These are phyloP conservation scores for Claviceps sp. DNA, from an alignment of 2,329 filamentous ascomycete genomes.

Conservation along the genomic window DNA sequence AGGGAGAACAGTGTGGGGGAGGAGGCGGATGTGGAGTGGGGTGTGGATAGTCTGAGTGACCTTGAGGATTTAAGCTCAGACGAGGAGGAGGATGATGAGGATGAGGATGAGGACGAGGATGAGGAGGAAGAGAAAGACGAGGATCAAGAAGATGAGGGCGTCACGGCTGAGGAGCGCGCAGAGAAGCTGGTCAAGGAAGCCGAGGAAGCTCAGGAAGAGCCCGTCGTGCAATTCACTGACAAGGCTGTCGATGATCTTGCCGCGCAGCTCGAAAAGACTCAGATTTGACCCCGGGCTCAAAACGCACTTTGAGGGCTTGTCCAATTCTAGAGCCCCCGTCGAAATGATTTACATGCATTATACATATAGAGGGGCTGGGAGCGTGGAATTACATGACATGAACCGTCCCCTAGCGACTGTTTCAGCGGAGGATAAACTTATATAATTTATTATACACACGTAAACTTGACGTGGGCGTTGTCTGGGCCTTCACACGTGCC, in stretches of 20 bases:
- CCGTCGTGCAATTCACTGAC: conserved; percentile 56
- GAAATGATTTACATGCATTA: neutral
- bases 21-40: conserved; percentile 61
- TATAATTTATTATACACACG: no score
- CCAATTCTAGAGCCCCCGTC: no score
- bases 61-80: conserved; percentile 64
- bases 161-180: conserved; percentile 47
- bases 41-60: conserved; percentile 74
- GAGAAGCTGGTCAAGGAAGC: conserved; percentile 59
- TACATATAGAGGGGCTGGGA: conserved; percentile 7
- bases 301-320: no score
- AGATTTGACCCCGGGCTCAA: conserved; percentile 23
- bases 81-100: conserved; percentile 55
- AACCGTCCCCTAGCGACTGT: conserved; percentile 2
- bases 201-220: conserved; percentile 59
- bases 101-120: conserved; percentile 36
- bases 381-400: conserved; percentile 13
- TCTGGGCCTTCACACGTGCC: no score
- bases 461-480: no score
- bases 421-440: no score
- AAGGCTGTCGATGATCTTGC: conserved; percentile 72
- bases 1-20: conserved; percentile 61
- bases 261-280: conserved; percentile 59
- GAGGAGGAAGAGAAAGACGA: conserved; percentile 49
- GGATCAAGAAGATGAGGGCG: conserved; percentile 51